Percentiles rank a stretch among this genome's conserved stretches.
phyloP scores from a whole-genome alignment of 768 basidiomycete genomes.

The Xerocomus spinulosus region DNA sequence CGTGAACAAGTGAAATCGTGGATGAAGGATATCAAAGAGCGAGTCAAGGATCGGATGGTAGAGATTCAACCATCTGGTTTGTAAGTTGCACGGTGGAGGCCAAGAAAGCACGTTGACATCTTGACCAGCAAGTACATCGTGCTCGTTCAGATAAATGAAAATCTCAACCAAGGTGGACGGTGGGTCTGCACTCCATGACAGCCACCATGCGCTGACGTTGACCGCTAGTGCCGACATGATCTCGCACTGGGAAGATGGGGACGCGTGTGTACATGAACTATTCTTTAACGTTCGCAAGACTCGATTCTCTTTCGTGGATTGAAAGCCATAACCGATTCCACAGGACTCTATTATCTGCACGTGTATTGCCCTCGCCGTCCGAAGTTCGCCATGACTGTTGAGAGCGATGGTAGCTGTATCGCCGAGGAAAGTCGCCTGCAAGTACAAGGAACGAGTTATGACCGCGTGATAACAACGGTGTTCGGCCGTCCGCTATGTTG shows the following conservation, averaged over 20 bases:
- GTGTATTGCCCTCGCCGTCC: slow-evolving; percentile 58
- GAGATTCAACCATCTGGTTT: slow-evolving; percentile 79
- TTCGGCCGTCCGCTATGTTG: slow-evolving; percentile 16
- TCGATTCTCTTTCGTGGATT: slow-evolving; percentile 7
- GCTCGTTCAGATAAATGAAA: slow-evolving; percentile 80
- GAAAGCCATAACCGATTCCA: slow-evolving; percentile 8
- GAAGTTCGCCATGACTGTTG: slow-evolving; percentile 35
- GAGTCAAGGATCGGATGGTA: slow-evolving; percentile 82
- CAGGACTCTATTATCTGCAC: slow-evolving; percentile 73
- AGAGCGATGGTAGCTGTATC: slow-evolving; percentile 22
- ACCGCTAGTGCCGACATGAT: slow-evolving; percentile 65
- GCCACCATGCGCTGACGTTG: slow-evolving; percentile 6
- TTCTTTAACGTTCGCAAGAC: slow-evolving; percentile 62
- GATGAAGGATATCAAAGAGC: slow-evolving; percentile 81
- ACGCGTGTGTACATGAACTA: slow-evolving; percentile 73
- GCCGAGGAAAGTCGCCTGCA: slow-evolving; percentile 16
- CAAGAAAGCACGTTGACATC: slow-evolving; percentile 14
- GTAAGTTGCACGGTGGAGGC: slow-evolving; percentile 44
- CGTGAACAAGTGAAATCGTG: slow-evolving; percentile 64
- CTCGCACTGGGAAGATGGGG: slow-evolving; percentile 87
- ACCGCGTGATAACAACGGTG: slow-evolving; percentile 18
- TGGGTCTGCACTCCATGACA: slow-evolving; percentile 31
- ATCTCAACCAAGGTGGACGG: slow-evolving; percentile 81
- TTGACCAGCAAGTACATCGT: slow-evolving; percentile 76
- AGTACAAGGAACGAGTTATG: slow-evolving; percentile 15